Percentiles rank a stretch among this genome's conserved stretches.
Conservation (phyloP, 352 stramenopile species). For the Aphanomyces invadans region DNA sequence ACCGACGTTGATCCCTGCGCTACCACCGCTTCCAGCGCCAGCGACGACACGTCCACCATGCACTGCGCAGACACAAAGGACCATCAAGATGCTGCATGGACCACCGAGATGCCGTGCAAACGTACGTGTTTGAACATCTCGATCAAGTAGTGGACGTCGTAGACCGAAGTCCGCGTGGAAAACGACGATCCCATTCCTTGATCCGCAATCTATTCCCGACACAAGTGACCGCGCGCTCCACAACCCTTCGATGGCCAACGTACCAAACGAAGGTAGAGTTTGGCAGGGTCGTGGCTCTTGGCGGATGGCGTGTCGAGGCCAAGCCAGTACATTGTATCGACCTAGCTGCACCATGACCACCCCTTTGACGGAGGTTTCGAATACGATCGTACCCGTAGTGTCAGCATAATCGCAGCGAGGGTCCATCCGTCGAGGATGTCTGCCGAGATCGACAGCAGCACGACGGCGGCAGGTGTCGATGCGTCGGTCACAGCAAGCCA, state of each 20-base stretch:
- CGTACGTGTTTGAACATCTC: slow-evolving; percentile 38
- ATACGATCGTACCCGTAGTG: slow-evolving; percentile 33
- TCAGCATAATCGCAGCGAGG: slow-evolving; percentile 61
- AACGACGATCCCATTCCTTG: slow-evolving; percentile 83
- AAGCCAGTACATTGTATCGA: slow-evolving; percentile 78
- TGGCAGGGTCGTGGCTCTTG: slow-evolving; percentile 17
- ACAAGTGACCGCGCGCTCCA: too few relatives aligned
- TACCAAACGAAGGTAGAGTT: slow-evolving; percentile 24
- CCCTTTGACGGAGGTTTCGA: neutral
- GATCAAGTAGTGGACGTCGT: slow-evolving; percentile 85
- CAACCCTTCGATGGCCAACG: too few relatives aligned
- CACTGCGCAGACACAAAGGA: slow-evolving; percentile 43
- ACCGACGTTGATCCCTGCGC: slow-evolving; percentile 73
- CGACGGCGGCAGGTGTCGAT: neutral
- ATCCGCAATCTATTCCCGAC: slow-evolving; percentile 63
- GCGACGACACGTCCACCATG: slow-evolving; percentile 68
- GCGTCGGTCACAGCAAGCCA: neutral
- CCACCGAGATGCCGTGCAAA: too few relatives aligned
- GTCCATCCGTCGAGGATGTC: slow-evolving; percentile 49
- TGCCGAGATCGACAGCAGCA: slow-evolving; percentile 29
- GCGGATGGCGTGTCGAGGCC: slow-evolving; percentile 33
- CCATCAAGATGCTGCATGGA: too few relatives aligned
- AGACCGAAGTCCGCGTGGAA: slow-evolving; percentile 79
- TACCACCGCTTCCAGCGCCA: slow-evolving; percentile 69
- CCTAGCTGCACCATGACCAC: slow-evolving; percentile 13